phyloP scores from a whole-genome alignment of 148 eudicot genomes.

The Dianthus caryophyllus region DNA sequence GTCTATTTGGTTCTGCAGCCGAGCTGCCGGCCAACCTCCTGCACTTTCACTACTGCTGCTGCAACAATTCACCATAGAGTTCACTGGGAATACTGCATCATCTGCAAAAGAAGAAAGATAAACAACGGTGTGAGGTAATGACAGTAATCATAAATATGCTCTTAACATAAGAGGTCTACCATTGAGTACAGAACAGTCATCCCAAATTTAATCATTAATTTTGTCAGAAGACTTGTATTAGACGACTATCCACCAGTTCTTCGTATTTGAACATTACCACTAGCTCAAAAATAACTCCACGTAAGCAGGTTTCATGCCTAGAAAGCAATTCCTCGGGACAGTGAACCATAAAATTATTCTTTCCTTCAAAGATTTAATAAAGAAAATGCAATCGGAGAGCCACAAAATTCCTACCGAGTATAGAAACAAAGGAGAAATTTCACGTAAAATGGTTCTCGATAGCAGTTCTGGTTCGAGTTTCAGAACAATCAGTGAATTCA shows the following conservation, averaged over 20 bases:
- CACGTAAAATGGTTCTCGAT: neutral
- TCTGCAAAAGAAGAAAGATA: constrained; percentile 26
- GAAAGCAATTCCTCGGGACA: neutral
- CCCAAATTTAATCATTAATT: neutral
- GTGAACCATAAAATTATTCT: neutral
- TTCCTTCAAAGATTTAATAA: neutral
- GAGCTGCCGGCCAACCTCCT: constrained; percentile 20
- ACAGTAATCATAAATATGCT: neutral
- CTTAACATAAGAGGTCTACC: neutral
- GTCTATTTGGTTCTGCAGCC: constrained; percentile 12
- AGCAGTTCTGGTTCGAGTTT: too few relatives aligned
- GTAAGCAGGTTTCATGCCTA: neutral
- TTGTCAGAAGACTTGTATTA: neutral
- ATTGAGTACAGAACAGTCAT: neutral
- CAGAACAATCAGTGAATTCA: too few relatives aligned
- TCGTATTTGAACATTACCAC: neutral
- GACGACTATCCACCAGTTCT: neutral
- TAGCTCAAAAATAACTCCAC: neutral
- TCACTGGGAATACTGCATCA: constrained; percentile 24
- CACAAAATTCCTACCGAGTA: neutral
- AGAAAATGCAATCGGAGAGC: neutral
- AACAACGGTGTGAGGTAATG: neutral
- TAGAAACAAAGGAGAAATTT: neutral
- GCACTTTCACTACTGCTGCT: constrained; percentile 38
- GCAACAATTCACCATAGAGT: constrained; percentile 29